These are phyloP conservation scores for Trichoderma lentiforme DNA, from an alignment of 2,329 filamentous ascomycete genomes.

Conservation along the genomic window DNA sequence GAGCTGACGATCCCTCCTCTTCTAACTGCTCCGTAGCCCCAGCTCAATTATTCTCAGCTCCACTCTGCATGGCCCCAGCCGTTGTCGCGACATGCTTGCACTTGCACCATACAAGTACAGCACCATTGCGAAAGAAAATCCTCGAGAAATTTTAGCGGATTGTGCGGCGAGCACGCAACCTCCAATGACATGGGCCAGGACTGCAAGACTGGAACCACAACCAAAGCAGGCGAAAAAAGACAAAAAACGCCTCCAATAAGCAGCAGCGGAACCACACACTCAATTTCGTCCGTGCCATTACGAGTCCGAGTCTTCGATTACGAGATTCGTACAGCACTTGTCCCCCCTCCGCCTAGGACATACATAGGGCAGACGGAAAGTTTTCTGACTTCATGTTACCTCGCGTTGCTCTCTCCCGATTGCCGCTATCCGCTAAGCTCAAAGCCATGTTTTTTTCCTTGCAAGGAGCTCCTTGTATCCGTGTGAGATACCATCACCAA, in stretches of 20 bases:
- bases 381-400: not conserved
- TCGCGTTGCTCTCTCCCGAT: not conserved
- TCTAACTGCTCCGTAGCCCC: not conserved
- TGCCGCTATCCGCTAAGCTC: not conserved
- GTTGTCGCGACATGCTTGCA: not conserved
- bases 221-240: not conserved
- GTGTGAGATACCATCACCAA: not conserved
- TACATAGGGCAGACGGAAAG: not conserved
- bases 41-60: conserved; percentile 4
- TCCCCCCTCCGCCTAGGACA: not conserved
- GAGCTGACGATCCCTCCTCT: conserved; percentile 13
- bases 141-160: not conserved
- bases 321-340: not conserved
- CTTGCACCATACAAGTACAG: not conserved
- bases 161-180: conserved; percentile 10
- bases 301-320: not conserved
- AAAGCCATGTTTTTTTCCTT: not conserved
- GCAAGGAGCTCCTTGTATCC: conserved; percentile 3
- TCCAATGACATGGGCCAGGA: not conserved
- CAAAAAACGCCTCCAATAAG: not conserved
- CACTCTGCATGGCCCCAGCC: not conserved
- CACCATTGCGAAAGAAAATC: not conserved
- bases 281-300: not conserved
- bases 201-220: not conserved
- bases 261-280: not conserved